Evolutionary conservation across 164 flowering plant species (phyloP), one percentile per base, ranked within the genome.

Genomic region (Euptelea pleiosperma): DNA sequence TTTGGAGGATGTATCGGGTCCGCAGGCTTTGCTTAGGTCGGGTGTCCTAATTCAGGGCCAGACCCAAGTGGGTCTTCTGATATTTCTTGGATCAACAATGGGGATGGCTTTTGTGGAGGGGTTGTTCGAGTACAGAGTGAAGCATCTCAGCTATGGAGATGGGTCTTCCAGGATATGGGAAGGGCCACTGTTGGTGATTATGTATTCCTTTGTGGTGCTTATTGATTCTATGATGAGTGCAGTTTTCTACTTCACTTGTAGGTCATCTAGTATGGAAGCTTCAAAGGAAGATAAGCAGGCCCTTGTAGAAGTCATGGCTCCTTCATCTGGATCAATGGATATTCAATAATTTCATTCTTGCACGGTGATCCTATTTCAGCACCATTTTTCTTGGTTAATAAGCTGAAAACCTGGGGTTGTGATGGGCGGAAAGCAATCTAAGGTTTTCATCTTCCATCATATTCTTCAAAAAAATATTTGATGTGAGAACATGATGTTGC

Each of bases 151-250:
- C 68, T 88, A 91, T 73, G 98, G 98, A 62, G 98, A 91, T 71
- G 98, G 98, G 15, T 81, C 94, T 46, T 91, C 98, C 0, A 81
- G 96, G 71, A 54, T 88, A 9, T 91, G 96, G 98, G 96, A 91
- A 71, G 99, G 99, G 21, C 96, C 99, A 14, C 80, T 94, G 44
- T 64, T 91, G 78, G 97, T 94, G 57, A 22, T 94, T 9, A 82
- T 94, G 97, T 82, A 91, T 64, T 88, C 96, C 8, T 89, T 94
- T 57, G 79, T 94, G 63, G 87, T 86, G 71, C 91, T 94, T 53
- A 70, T 89, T 49, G 97, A 94, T 78, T 81, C 85, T 50, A 91
- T 94, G 99, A 94, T 85, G 95, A 91, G 81, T 64, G 79, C 90
- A 10, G 97, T 94, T 48, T 94, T 91, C 77, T 94, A 85, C 74